A percentile compares a stretch with the other conserved stretches of the same genome.
These are phyloP conservation scores for Quercus lobata DNA, from an alignment of 331 rosid genomes.

Conservation along the genomic window DNA sequence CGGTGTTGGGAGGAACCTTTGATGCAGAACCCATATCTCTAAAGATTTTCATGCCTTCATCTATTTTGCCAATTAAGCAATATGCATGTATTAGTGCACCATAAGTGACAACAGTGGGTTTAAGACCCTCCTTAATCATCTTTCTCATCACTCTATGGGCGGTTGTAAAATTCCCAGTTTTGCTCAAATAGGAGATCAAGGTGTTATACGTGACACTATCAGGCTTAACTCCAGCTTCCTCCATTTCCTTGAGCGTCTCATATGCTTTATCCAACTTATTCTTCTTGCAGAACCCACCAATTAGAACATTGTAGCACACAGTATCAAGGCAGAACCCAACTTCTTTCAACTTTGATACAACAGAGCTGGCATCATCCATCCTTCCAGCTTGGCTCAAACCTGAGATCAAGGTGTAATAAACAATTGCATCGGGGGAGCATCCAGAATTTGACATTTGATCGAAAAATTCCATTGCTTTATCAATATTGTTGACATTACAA, in stretches of 20 bases:
- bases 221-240: constrained; percentile 50
- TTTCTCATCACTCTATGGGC: constrained; percentile 42
- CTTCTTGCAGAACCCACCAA: constrained; percentile 67
- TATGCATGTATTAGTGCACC: constrained; percentile 71
- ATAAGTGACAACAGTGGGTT: constrained; percentile 59
- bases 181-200: constrained; percentile 54
- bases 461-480: constrained; percentile 60
- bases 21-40: constrained; percentile 43
- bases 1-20: constrained; percentile 63
- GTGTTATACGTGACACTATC: constrained; percentile 70
- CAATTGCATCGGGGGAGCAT: constrained; percentile 55
- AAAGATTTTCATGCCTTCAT: constrained; percentile 52
- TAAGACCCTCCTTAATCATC: constrained; percentile 50
- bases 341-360: constrained; percentile 59
- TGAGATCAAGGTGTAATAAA: constrained; percentile 59
- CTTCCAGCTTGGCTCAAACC: constrained; percentile 78
- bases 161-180: constrained; percentile 42
- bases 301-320: constrained; percentile 54
- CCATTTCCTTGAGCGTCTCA: constrained; percentile 64
- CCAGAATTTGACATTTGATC: constrained; percentile 52
- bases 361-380: constrained; percentile 66
- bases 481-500: constrained; percentile 62
- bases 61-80: constrained; percentile 44
- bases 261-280: constrained; percentile 49
- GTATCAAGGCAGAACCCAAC: constrained; percentile 63